These are phyloP conservation scores for Wickerhamiella spandovensis DNA, from an alignment of 805 yeast species.

Conservation along the genomic window DNA sequence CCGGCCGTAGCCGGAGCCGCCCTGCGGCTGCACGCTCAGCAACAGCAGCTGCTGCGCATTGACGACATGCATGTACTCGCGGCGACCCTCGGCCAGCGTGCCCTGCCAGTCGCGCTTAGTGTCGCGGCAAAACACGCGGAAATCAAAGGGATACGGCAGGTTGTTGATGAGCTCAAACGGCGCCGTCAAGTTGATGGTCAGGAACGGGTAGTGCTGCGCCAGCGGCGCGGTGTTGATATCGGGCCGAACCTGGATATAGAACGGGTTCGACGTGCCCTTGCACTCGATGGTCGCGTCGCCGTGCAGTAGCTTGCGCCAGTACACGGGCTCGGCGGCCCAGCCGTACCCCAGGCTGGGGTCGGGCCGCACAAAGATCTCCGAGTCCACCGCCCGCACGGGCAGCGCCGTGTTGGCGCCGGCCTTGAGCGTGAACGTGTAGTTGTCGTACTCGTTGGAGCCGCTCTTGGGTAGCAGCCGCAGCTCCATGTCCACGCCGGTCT, in stretches of 20 bases:
- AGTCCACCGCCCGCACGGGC: conserved; percentile 55
- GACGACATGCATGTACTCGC: conserved; percentile 69
- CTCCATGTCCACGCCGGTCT: conserved; percentile 45
- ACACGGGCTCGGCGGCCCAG: conserved; percentile 53
- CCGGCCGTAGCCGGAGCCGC: conserved; percentile 38
- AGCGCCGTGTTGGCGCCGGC: conserved; percentile 51
- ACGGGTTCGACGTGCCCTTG: conserved; percentile 33
- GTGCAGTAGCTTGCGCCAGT: conserved; percentile 47
- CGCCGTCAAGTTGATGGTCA: conserved; percentile 63
- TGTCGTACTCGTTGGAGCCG: conserved; percentile 23
- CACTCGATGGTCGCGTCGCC: conserved; percentile 50
- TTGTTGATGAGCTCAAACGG: conserved; percentile 78
- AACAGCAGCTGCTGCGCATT: conserved; percentile 57
- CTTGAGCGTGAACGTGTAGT: conserved; percentile 30
- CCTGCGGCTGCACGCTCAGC: conserved; percentile 43
- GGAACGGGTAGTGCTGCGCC: conserved; percentile 67
- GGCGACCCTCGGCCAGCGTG: conserved; percentile 46
- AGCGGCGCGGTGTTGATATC: conserved; percentile 52
- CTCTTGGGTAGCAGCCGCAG: conserved; percentile 16
- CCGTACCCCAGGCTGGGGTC: conserved; percentile 38
- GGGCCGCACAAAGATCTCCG: conserved; percentile 51
- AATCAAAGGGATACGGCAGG: conserved; percentile 67
- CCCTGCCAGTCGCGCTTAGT: conserved; percentile 55
- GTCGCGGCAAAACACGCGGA: conserved; percentile 64
- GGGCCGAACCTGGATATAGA: conserved; percentile 58